phyloP scores from a whole-genome alignment of 2,329 filamentous ascomycete species.

The Aspergillus sp. region DNA sequence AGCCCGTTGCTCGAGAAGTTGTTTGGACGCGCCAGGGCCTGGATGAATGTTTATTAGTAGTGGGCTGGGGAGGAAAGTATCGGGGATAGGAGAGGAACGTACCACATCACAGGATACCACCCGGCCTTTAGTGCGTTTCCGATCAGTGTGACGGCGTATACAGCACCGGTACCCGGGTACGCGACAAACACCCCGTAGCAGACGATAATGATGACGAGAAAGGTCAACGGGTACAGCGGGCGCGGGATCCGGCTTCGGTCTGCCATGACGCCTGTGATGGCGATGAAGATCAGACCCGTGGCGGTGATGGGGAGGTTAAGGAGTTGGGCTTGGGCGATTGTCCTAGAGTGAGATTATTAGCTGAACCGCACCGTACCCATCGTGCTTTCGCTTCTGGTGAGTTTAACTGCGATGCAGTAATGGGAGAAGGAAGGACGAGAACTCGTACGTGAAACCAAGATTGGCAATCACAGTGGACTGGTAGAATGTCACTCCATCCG shows the following conservation, averaged over 20 bases:
- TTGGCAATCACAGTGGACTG: conserved; percentile 49
- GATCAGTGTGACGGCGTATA: conserved; percentile 55
- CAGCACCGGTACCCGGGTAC: conserved; percentile 51
- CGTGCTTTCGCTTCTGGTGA: too few relatives aligned
- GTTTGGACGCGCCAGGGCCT: conserved; percentile 56
- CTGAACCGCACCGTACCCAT: neutral
- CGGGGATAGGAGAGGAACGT: neutral
- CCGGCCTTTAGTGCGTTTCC: conserved; percentile 48
- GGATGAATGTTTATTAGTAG: too few relatives aligned
- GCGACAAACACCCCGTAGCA: conserved; percentile 54
- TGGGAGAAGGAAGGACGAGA: too few relatives aligned
- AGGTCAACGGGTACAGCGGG: conserved; percentile 50
- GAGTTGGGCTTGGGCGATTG: conserved; percentile 42
- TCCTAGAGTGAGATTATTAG: neutral
- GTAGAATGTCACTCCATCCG: conserved; percentile 50
- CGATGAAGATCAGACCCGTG: conserved; percentile 49
- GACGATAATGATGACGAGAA: conserved; percentile 49
- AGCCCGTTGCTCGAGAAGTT: conserved; percentile 52
- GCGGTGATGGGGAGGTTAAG: conserved; percentile 56
- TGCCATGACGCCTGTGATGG: conserved; percentile 47
- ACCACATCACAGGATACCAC: conserved; percentile 58
- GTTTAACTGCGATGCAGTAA: too few relatives aligned
- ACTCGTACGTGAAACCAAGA: conserved; percentile 46
- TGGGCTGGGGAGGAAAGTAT: too few relatives aligned
- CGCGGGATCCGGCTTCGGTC: conserved; percentile 50